Conservation (phyloP, 73 alveolate genomes). For the Paramecium bursaria region DNA sequence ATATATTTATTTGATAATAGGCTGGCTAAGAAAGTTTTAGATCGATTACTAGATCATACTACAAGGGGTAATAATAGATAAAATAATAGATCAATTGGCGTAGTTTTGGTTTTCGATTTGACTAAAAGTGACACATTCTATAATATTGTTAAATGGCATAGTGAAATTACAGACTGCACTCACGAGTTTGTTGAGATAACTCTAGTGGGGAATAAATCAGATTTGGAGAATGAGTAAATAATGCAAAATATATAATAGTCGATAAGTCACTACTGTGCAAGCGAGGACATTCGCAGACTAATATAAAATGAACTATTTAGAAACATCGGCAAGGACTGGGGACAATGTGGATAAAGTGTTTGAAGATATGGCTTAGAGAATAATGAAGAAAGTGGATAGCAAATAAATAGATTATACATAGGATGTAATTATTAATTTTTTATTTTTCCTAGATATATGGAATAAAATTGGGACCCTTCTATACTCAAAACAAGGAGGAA, state of each 20-base stretch:
- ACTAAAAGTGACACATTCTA: slow-evolving; percentile 74
- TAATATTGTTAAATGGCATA: slow-evolving; percentile 73
- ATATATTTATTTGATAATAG: slow-evolving; percentile 11
- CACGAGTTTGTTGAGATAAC: slow-evolving; percentile 74
- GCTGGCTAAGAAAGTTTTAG: slow-evolving; percentile 84
- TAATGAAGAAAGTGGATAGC: slow-evolving; percentile 13
- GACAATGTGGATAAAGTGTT: slow-evolving; percentile 77
- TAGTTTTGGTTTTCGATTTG: slow-evolving; percentile 76
- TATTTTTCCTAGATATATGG: slow-evolving; percentile 8
- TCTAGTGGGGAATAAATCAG: slow-evolving; percentile 85
- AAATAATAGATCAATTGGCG: slow-evolving; percentile 69
- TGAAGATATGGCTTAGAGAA: slow-evolving; percentile 54
- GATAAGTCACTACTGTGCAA: slow-evolving; percentile 83
- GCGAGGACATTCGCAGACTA: slow-evolving; percentile 80
- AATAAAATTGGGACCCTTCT: slow-evolving; percentile 54
- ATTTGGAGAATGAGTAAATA: slow-evolving; percentile 62
- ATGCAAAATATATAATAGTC: slow-evolving; percentile 24
- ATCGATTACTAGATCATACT: slow-evolving; percentile 73
- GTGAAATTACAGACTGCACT: slow-evolving; percentile 71
- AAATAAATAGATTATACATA: slow-evolving; percentile 24
- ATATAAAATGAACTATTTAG: slow-evolving; percentile 76
- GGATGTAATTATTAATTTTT: background rate
- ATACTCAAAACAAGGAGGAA: background rate
- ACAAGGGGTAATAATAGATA: slow-evolving; percentile 64
- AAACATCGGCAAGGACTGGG: slow-evolving; percentile 84